A percentile compares a stretch with the other conserved stretches of the same genome.
These are phyloP conservation scores for Hysterium pulicare DNA, from an alignment of 2,329 filamentous ascomycete genomes.

Conservation along the genomic window DNA sequence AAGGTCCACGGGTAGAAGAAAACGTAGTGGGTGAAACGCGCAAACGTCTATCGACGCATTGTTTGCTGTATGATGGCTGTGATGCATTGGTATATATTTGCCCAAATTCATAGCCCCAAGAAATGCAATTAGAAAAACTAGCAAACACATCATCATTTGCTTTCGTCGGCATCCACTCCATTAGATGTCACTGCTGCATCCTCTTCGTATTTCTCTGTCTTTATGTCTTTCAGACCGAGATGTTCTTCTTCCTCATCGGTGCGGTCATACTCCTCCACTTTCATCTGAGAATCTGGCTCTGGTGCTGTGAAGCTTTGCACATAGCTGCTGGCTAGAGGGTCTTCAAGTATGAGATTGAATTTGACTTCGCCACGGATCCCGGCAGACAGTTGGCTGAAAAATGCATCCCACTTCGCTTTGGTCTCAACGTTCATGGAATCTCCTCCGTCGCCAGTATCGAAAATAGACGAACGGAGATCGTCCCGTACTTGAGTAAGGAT, in stretches of 20 bases:
- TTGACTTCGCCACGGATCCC: conserved; percentile 77
- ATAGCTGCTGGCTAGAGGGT: conserved; percentile 89
- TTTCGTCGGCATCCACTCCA: not conserved
- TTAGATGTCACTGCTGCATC: conserved; percentile 30
- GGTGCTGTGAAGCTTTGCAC: conserved; percentile 81
- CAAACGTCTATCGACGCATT: not conserved
- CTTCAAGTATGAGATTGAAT: conserved; percentile 79
- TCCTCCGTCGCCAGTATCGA: conserved; percentile 70
- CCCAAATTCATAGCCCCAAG: not conserved
- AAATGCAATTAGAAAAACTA: not conserved
- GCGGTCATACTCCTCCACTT: conserved; percentile 75
- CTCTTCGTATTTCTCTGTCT: conserved; percentile 78
- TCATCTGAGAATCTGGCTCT: conserved; percentile 80
- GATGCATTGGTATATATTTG: conserved; percentile 2
- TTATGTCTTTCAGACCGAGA: conserved; percentile 87
- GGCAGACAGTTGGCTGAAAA: conserved; percentile 72
- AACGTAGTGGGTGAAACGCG: not conserved
- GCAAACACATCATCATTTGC: not conserved
- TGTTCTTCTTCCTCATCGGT: conserved; percentile 94
- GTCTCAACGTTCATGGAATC: conserved; percentile 71
- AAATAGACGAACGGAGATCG: conserved; percentile 85
- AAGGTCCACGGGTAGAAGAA: too few relatives aligned
- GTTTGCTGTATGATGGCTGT: not conserved
- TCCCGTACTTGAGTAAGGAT: conserved; percentile 88
- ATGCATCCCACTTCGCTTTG: conserved; percentile 70